Conservation (phyloP, 371 early-diverging fungal genomes). For the Saksenaea vasiformis region DNA sequence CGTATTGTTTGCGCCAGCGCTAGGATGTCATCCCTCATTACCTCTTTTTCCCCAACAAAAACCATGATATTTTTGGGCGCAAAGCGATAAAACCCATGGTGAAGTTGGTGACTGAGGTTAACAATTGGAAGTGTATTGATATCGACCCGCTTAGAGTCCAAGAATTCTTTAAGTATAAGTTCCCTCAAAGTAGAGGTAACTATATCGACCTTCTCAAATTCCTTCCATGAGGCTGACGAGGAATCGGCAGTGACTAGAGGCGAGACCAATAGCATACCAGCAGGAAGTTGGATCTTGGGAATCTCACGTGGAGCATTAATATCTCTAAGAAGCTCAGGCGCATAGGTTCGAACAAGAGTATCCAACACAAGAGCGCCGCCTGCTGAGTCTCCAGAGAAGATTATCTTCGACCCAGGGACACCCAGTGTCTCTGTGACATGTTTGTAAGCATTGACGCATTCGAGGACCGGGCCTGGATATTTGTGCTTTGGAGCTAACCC, state of each 20-base stretch:
- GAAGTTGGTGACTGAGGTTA: slow-evolving; percentile 19
- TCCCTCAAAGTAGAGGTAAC: slow-evolving; percentile 23
- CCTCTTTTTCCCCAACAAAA: slow-evolving; percentile 42
- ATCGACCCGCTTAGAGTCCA: slow-evolving; percentile 24
- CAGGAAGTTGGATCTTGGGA: slow-evolving; percentile 27
- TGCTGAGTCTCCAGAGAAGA: slow-evolving; percentile 42
- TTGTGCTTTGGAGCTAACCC: slow-evolving; percentile 41
- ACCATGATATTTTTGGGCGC: slow-evolving; percentile 31
- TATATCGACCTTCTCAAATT: slow-evolving; percentile 29
- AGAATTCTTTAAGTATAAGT: slow-evolving; percentile 36
- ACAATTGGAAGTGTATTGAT: slow-evolving; percentile 30
- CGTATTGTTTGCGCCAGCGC: slow-evolving; percentile 19
- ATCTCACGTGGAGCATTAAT: slow-evolving; percentile 27
- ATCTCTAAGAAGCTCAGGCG: slow-evolving; percentile 22
- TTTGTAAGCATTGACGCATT: slow-evolving; percentile 48
- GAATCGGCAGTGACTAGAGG: slow-evolving; percentile 37
- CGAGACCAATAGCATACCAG: slow-evolving; percentile 30
- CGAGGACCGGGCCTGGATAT: slow-evolving; percentile 49
- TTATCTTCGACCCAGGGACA: slow-evolving; percentile 34
- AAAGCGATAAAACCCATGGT: slow-evolving; percentile 27
- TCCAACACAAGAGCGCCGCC: slow-evolving; percentile 37
- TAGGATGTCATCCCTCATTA: slow-evolving; percentile 38
- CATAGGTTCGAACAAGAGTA: slow-evolving; percentile 30
- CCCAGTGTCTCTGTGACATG: slow-evolving; percentile 40
- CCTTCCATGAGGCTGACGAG: slow-evolving; percentile 29